Evolutionary conservation across 1,284 basidiomycete species (phyloP).

Genomic region (Ceratobasidium sp.): DNA sequence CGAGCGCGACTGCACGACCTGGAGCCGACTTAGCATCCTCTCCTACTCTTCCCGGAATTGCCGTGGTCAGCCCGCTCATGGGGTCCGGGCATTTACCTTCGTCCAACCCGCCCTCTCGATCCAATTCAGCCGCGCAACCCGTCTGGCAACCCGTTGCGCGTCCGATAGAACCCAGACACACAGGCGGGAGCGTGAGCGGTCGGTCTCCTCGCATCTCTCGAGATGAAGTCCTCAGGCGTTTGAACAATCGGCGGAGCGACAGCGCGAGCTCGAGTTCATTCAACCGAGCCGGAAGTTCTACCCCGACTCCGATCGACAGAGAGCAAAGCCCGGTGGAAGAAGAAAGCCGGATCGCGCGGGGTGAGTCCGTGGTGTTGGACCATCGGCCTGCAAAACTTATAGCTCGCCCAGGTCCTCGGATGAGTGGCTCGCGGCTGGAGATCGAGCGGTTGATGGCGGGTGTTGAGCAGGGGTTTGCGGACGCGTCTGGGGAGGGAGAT

Average conservation of each 20-base stretch:
- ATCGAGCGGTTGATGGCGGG: slow-evolving; percentile 72
- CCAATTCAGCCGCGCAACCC: slow-evolving; percentile 5
- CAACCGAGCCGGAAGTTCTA: slow-evolving; percentile 18
- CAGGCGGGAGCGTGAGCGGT: slow-evolving; percentile 40
- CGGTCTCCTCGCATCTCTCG: slow-evolving; percentile 42
- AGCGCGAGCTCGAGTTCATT: slow-evolving; percentile 4
- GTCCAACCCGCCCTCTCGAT: slow-evolving; percentile 29
- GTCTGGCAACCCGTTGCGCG: not conserved
- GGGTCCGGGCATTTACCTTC: not conserved
- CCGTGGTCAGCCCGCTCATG: slow-evolving; percentile 23
- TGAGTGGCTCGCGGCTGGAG: slow-evolving; percentile 41
- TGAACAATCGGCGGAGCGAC: slow-evolving; percentile 31
- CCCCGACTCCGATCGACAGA: slow-evolving; percentile 28
- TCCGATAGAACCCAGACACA: slow-evolving; percentile 20
- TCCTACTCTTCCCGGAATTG: not conserved
- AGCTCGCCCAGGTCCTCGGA: slow-evolving; percentile 33
- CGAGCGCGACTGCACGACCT: not conserved
- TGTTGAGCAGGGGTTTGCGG: slow-evolving; percentile 51
- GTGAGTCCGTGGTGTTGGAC: slow-evolving; percentile 10
- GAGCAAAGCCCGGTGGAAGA: slow-evolving; percentile 36
- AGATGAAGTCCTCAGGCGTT: slow-evolving; percentile 43
- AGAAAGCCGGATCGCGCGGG: slow-evolving; percentile 5
- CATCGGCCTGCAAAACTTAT: not conserved
- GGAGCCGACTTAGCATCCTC: not conserved
- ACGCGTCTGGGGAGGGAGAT: slow-evolving; percentile 41